Conservation (phyloP, 2,329 filamentous ascomycete species). For the Penicillium sclerotiorum region DNA sequence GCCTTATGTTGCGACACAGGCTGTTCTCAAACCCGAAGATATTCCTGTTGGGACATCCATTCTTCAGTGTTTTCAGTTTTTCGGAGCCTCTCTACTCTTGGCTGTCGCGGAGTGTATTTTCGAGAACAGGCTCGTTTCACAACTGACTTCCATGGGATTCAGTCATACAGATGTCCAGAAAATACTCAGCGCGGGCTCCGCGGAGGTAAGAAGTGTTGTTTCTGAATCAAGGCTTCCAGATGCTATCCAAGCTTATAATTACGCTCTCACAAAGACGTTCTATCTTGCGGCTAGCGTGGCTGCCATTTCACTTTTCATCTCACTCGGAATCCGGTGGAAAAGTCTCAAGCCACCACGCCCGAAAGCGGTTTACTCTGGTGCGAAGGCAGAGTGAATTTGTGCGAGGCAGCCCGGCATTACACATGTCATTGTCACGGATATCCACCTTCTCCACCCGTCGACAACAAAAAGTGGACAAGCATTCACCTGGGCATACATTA, state of each 20-base stretch:
- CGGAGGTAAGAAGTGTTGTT: background rate
- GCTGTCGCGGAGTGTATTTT: slow-evolving; percentile 4
- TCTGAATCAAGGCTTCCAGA: background rate
- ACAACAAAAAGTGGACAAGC: no score
- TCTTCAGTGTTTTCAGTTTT: slow-evolving; percentile 1
- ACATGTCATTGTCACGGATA: no score
- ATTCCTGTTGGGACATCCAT: slow-evolving; percentile 2
- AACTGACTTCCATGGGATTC: background rate
- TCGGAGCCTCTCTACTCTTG: slow-evolving; percentile 1
- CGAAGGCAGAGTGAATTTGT: no score
- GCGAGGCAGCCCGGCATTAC: no score
- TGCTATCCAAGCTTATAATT: background rate
- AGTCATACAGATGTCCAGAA: background rate
- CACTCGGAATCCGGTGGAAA: background rate
- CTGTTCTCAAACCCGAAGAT: slow-evolving; percentile 6
- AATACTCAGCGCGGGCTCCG: background rate
- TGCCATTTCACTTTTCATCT: background rate
- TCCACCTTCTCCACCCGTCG: no score
- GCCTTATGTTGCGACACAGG: slow-evolving; percentile 9
- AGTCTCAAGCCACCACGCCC: background rate
- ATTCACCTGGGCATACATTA: no score
- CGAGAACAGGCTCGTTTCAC: slow-evolving; percentile 2
- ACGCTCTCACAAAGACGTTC: background rate
- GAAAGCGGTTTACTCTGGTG: no score
- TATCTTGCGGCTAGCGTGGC: background rate